phyloP scores from a whole-genome alignment of 352 stramenopile genomes.

The Saprolegnia parasitica region DNA sequence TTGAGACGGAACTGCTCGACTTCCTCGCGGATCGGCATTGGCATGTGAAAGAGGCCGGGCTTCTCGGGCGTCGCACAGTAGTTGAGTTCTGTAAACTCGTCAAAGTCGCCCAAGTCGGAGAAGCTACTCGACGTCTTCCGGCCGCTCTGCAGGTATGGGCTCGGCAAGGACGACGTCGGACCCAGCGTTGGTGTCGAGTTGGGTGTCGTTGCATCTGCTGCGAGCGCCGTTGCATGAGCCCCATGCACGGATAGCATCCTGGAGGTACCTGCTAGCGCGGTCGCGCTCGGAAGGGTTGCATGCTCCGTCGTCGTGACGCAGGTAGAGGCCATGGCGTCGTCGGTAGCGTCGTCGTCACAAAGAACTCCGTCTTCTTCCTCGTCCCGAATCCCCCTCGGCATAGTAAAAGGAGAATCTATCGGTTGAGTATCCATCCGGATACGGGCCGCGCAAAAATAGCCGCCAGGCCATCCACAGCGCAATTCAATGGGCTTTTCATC shows the following conservation, averaged over 20 bases:
- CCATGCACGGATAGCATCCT: background rate
- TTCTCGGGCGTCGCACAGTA: slow-evolving; percentile 18
- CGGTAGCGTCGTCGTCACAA: background rate
- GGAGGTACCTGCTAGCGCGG: background rate
- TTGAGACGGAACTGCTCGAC: slow-evolving; percentile 54
- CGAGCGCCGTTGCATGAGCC: background rate
- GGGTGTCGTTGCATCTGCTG: slow-evolving; percentile 4
- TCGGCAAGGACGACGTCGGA: slow-evolving; percentile 3
- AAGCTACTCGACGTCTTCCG: slow-evolving; percentile 85
- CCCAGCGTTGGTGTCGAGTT: slow-evolving; percentile 17
- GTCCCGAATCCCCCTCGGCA: background rate
- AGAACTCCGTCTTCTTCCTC: slow-evolving; percentile 1
- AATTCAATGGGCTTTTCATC: background rate
- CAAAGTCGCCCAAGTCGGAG: slow-evolving; percentile 80
- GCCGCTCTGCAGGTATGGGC: slow-evolving; percentile 15
- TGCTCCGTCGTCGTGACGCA: background rate
- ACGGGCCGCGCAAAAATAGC: background rate
- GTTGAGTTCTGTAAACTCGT: slow-evolving; percentile 50
- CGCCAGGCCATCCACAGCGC: background rate
- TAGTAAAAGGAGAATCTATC: slow-evolving; percentile 3
- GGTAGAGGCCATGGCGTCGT: background rate
- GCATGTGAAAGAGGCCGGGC: slow-evolving; percentile 18
- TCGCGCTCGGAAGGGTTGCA: background rate
- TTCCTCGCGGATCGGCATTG: slow-evolving; percentile 63
- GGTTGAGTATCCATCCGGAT: slow-evolving; percentile 1